phyloP scores from a whole-genome alignment of 257 asterid species.

The Coffea eugenioides region DNA sequence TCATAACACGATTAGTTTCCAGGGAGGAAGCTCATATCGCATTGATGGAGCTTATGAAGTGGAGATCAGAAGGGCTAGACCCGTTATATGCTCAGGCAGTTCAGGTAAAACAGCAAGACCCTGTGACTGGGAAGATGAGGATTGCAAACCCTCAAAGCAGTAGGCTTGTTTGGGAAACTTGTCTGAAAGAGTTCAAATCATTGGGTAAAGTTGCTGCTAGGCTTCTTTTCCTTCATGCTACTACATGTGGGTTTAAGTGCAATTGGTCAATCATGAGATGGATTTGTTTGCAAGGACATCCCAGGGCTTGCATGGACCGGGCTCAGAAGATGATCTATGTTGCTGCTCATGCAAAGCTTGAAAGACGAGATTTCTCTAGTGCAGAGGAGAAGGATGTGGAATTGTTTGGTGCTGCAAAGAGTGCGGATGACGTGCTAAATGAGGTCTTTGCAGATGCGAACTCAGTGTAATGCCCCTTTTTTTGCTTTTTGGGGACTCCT shows the following conservation, averaged over 20 bases:
- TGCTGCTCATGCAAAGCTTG: slow-evolving; percentile 72
- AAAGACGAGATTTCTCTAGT: slow-evolving; percentile 46
- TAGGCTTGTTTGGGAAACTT: slow-evolving; percentile 87
- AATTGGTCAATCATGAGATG: slow-evolving; percentile 55
- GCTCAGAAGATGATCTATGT: slow-evolving; percentile 70
- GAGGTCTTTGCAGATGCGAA: slow-evolving; percentile 65
- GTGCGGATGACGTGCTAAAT: slow-evolving; percentile 62
- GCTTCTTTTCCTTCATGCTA: slow-evolving; percentile 87
- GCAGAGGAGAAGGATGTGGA: slow-evolving; percentile 63
- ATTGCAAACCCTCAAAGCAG: slow-evolving; percentile 84
- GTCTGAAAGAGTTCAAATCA: slow-evolving; percentile 57
- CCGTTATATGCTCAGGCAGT: slow-evolving; percentile 89
- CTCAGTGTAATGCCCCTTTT: slow-evolving; percentile 44
- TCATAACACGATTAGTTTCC: slow-evolving; percentile 60
- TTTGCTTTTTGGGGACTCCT: slow-evolving; percentile 20
- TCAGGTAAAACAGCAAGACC: slow-evolving; percentile 73
- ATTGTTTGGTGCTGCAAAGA: slow-evolving; percentile 40
- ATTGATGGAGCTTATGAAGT: slow-evolving; percentile 81
- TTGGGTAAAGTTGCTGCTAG: slow-evolving; percentile 73
- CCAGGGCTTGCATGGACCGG: slow-evolving; percentile 51
- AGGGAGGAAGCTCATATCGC: slow-evolving; percentile 71
- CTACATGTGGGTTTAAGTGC: slow-evolving; percentile 56
- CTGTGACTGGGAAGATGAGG: slow-evolving; percentile 73
- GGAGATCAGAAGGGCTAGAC: slow-evolving; percentile 86
- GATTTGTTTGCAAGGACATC: slow-evolving; percentile 42